Base-by-base conservation (phyloP, 169 alveolate species). In the Plasmodium ovale region DNA sequence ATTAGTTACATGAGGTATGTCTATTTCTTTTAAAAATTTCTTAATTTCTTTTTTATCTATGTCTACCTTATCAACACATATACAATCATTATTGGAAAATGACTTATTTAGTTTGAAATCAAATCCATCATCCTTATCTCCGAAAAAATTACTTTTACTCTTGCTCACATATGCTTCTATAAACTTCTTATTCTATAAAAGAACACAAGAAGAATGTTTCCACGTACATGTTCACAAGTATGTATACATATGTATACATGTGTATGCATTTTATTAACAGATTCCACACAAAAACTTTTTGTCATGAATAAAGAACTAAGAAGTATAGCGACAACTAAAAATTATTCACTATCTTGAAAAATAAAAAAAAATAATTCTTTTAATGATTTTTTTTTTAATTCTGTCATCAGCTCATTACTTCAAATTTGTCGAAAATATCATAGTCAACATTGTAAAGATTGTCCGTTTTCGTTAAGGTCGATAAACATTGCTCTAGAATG, bases 131-230 rank as follows among this genome's bases (percentile, higher is more conserved):
- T 25, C 65, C 27, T 67, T 27, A 12, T 84, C 91, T 29, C 56
- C 54, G 19, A 35, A n/a, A 59, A 67, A 84, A 47, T 53, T 68
- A 31, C 72, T 84, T 44, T 54, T 54, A 44, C 51, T 68, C 37
- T 84, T 84, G 47, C 91, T 84, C 14, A 84, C 87, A 71, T 84
- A 84, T 35, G 91, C 91, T 23, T 84, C 91, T 35, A 84, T 68
- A 59, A 84, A 84, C 60, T 84, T 84, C 47, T 84, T 84, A 35
- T 56, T 84, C 89, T 77, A 9, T 35, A 58, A 3, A 44, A 64
- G 6, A 47, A 64, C 44, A 19, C 3, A 47, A 10, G 27, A 56
- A 12, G 19, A 6, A 16, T 39, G 19, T 2, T 10, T n/a, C 14
- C 25, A 58, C 2, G 4, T 2, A 23, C 7, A 16, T 39, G 19